Percentiles rank a stretch among this genome's conserved stretches.
Conservation (phyloP, 768 basidiomycete species). For the Sistotremastrum suecicum region DNA sequence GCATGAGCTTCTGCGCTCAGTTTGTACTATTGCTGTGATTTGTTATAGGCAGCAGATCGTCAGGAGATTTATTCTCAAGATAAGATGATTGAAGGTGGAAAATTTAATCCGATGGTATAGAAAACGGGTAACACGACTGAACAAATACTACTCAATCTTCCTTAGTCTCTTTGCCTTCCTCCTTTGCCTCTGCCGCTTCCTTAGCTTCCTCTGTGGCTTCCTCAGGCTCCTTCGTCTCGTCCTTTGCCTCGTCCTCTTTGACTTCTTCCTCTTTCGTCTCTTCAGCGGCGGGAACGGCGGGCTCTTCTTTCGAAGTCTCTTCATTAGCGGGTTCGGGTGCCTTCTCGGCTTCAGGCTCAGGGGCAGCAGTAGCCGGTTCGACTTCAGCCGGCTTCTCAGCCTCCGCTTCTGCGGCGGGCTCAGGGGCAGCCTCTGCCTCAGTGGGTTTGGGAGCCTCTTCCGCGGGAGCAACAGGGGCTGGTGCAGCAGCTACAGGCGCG, state of each 20-base stretch:
- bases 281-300: slow-evolving; percentile 5
- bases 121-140: background rate
- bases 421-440: slow-evolving; percentile 11
- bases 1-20: background rate
- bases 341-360: slow-evolving; percentile 11
- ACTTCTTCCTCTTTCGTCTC: slow-evolving; percentile 14
- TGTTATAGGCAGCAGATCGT: background rate
- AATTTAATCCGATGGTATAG: background rate
- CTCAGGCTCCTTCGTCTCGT: slow-evolving; percentile 4
- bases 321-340: background rate
- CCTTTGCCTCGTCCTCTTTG: slow-evolving; percentile 6
- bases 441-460: background rate
- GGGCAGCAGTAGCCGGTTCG: slow-evolving; percentile 13
- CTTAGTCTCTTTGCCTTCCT: slow-evolving; percentile 19
- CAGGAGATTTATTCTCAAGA: background rate
- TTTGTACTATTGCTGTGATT: background rate
- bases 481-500: slow-evolving; percentile 10
- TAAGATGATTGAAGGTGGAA: background rate
- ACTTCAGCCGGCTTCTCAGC: slow-evolving; percentile 8
- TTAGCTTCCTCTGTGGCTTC: slow-evolving; percentile 19
- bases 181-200: slow-evolving; percentile 15
- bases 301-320: no score
- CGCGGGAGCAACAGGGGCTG: slow-evolving; percentile 5
- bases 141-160: slow-evolving; percentile 16
- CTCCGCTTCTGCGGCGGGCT: slow-evolving; percentile 14